phyloP scores from a whole-genome alignment of 306 rosid species.

The Vachellia pachyceras region DNA sequence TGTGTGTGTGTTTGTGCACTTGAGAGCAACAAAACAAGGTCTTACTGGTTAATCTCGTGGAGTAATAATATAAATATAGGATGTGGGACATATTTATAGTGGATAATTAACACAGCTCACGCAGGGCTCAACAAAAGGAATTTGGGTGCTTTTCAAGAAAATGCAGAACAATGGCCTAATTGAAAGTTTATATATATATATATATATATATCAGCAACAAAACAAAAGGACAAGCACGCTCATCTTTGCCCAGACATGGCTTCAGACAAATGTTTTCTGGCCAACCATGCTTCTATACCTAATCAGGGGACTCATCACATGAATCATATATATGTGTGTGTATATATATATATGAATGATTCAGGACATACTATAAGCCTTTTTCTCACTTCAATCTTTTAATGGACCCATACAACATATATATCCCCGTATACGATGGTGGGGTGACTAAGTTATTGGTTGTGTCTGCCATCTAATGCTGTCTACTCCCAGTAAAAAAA shows the following conservation, averaged over 20 bases:
- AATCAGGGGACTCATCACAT: slow-evolving; percentile 43
- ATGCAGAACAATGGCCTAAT: slow-evolving; percentile 41
- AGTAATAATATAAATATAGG: not conserved
- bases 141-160: slow-evolving; percentile 44
- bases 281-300: slow-evolving; percentile 52
- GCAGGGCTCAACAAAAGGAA: slow-evolving; percentile 21
- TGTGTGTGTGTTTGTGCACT: not conserved
- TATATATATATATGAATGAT: slow-evolving; percentile 35
- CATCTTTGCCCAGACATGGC: slow-evolving; percentile 51
- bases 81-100: slow-evolving; percentile 1
- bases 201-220: slow-evolving; percentile 20
- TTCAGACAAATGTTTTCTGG: slow-evolving; percentile 48
- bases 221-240: slow-evolving; percentile 42
- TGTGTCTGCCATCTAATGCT: slow-evolving; percentile 44
- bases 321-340: not conserved
- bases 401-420: slow-evolving; percentile 35
- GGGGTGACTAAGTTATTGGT: slow-evolving; percentile 25
- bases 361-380: slow-evolving; percentile 21
- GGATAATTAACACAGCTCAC: slow-evolving; percentile 21
- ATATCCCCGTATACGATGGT: slow-evolving; percentile 18
- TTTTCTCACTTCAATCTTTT: slow-evolving; percentile 25
- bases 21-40: not conserved
- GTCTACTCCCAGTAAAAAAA: slow-evolving; percentile 4
- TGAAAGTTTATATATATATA: not conserved
- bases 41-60: not conserved